Conservation (phyloP, 371 early-diverging fungal genomes). For the Mycotypha africana region DNA sequence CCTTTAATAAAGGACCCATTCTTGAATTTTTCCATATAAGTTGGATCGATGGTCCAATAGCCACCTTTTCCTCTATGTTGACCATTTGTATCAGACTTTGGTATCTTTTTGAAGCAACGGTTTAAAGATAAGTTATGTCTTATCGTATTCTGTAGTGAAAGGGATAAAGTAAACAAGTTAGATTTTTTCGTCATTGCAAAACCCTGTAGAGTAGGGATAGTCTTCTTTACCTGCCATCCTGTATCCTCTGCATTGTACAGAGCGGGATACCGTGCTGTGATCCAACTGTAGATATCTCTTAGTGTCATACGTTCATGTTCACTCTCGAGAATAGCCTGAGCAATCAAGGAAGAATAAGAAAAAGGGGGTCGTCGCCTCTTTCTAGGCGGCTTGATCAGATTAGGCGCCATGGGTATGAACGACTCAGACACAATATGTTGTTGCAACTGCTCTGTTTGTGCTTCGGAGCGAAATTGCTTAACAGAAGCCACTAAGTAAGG, state of each 20-base stretch:
- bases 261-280: constrained; percentile 62
- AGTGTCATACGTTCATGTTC: constrained; percentile 58
- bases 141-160: constrained; percentile 59
- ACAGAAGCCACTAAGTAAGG: constrained; percentile 33
- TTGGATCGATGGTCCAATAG: constrained; percentile 53
- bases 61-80: constrained; percentile 44
- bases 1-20: constrained; percentile 31
- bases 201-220: too few relatives aligned
- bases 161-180: neutral
- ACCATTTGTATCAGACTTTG: constrained; percentile 50
- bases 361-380: constrained; percentile 68
- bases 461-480: constrained; percentile 32
- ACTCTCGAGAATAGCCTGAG: constrained; percentile 63
- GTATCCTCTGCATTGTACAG: constrained; percentile 61
- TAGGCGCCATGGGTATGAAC: constrained; percentile 42
- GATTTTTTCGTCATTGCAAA: too few relatives aligned
- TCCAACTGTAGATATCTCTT: constrained; percentile 71
- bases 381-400: constrained; percentile 33
- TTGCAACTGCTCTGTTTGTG: constrained; percentile 37
- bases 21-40: constrained; percentile 26
- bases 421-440: constrained; percentile 45
- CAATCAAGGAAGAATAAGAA: constrained; percentile 72
- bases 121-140: constrained; percentile 79
- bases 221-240: constrained; percentile 68
- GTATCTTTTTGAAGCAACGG: constrained; percentile 65